Evolutionary conservation across 495 filamentous ascomycete genomes (phyloP).

Genomic region (Tuber calosporum): DNA sequence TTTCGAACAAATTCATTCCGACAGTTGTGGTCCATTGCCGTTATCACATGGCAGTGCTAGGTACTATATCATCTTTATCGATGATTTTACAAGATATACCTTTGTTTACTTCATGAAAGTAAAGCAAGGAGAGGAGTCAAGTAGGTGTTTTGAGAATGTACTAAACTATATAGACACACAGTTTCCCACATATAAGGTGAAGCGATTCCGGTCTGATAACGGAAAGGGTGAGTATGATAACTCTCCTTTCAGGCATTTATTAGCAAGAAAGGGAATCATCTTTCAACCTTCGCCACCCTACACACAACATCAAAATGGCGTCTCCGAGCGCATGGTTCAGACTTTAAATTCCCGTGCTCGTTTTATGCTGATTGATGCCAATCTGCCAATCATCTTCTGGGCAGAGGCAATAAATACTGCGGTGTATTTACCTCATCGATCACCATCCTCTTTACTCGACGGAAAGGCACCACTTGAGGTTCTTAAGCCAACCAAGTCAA

Average conservation of each 20-base stretch:
- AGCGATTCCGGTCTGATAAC: conserved; percentile 6
- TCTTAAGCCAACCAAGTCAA: background rate
- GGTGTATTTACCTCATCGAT: background rate
- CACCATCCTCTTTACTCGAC: background rate
- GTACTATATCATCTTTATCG: conserved; percentile 8
- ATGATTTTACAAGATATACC: conserved; percentile 1
- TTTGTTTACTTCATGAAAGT: background rate
- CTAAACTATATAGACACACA: background rate
- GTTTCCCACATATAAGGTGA: background rate
- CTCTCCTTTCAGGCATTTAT: background rate
- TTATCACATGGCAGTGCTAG: background rate
- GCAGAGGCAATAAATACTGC: conserved; percentile 6
- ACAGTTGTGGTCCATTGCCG: too few species aligned
- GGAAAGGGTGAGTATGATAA: conserved; percentile 11
- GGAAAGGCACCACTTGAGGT: background rate
- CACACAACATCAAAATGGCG: conserved; percentile 4
- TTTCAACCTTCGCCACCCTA: conserved; percentile 15
- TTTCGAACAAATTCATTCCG: too few species aligned
- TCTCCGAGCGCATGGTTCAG: conserved; percentile 4
- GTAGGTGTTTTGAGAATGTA: background rate
- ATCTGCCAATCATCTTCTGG: background rate
- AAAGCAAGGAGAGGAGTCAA: conserved; percentile 6
- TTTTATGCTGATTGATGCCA: conserved; percentile 1
- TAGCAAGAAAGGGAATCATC: background rate
- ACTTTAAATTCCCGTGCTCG: background rate